phyloP scores from a whole-genome alignment of 257 asterid genomes.

The Jasminum sambac region DNA sequence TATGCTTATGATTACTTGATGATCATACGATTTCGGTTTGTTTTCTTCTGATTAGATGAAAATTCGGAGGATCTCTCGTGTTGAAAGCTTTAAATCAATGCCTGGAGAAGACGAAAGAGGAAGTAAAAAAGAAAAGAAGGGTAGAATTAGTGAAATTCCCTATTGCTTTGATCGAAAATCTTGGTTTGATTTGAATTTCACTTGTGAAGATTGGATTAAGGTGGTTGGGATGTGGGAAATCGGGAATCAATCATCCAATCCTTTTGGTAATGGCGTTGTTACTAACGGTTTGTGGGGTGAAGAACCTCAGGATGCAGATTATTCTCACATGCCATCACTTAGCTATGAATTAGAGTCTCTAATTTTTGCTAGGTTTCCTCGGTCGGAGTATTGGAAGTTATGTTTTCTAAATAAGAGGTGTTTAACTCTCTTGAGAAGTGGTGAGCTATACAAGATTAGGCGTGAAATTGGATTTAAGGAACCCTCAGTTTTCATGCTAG shows the following conservation, averaged over 20 bases:
- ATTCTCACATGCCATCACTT: slow-evolving; percentile 45
- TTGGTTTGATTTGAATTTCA: slow-evolving; percentile 18
- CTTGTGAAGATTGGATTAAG: slow-evolving; percentile 24
- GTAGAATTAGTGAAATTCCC: slow-evolving; percentile 10
- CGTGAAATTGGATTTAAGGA: slow-evolving; percentile 46
- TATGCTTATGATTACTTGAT: not conserved
- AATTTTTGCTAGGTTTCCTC: slow-evolving; percentile 69
- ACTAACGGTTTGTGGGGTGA: slow-evolving; percentile 22
- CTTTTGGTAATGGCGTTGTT: slow-evolving; percentile 1
- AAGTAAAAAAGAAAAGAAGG: slow-evolving; percentile 28
- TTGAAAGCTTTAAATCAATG: slow-evolving; percentile 34
- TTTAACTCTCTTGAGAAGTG: slow-evolving; percentile 42
- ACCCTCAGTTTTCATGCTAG: slow-evolving; percentile 66
- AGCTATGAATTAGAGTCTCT: slow-evolving; percentile 58
- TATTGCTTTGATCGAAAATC: slow-evolving; percentile 24
- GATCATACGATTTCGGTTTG: slow-evolving; percentile 16
- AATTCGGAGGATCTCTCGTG: slow-evolving; percentile 20
- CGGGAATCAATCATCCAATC: slow-evolving; percentile 12
- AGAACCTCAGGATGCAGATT: slow-evolving; percentile 93
- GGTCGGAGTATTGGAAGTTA: slow-evolving; percentile 65
- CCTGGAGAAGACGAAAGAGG: slow-evolving; percentile 27
- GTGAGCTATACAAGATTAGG: slow-evolving; percentile 60
- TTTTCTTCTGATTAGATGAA: slow-evolving; percentile 6
- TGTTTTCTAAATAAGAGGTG: slow-evolving; percentile 56
- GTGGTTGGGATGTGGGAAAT: slow-evolving; percentile 30